Evolutionary conservation across 2,329 filamentous ascomycete genomes (phyloP), one percentile per base, ranked within the genome.

Genomic region (Thielaviopsis populi): DNA sequence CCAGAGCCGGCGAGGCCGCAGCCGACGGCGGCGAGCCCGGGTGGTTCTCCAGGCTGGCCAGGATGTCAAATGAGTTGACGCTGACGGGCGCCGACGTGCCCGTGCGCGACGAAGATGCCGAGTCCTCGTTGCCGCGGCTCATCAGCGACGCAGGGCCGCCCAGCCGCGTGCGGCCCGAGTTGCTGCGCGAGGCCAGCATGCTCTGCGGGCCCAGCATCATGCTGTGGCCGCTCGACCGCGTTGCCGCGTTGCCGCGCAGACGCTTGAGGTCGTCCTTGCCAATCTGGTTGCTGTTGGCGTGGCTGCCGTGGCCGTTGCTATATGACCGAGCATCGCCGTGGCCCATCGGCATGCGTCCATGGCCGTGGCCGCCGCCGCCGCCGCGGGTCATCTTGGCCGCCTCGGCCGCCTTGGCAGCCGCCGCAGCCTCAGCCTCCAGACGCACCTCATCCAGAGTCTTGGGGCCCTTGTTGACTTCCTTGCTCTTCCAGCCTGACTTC

Each of bases 361-460:
- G 50, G 6, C 50, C 50, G 50, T 54, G 50, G 30, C 50, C 50
- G 58, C 82, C 80, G 30, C 50, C 50, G 58, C 82, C 80, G 67
- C 89, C 86, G 69, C 89, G 82, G 71, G 83, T 82, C 73, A 77
- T 84, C 71, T 72, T 79, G 67, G 62, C 62, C 41, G 60, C 60
- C 30, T 65, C 64, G 11, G 64, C 87, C 66, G 90, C 89, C 75
- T 92, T 91, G 69, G 88, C 85, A 54, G 87, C 88, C 67, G 86
- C 87, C 62, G 83, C 80, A 68, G 90, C 90, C 76, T 91, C 88
- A 66, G 82, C 83, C 75, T 90, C 87, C 69, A 86, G 87, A 73
- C 91, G 89, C 69, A 99, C 89, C 76, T 97, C 89, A 3, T 91
- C 85, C 62, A 99, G 87, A 8, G 94, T 99, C 85, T 96, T 96